Evolutionary conservation across 2,329 filamentous ascomycete genomes (phyloP), one percentile per base, ranked within the genome.

Genomic region (Colletotrichum liriopes): DNA sequence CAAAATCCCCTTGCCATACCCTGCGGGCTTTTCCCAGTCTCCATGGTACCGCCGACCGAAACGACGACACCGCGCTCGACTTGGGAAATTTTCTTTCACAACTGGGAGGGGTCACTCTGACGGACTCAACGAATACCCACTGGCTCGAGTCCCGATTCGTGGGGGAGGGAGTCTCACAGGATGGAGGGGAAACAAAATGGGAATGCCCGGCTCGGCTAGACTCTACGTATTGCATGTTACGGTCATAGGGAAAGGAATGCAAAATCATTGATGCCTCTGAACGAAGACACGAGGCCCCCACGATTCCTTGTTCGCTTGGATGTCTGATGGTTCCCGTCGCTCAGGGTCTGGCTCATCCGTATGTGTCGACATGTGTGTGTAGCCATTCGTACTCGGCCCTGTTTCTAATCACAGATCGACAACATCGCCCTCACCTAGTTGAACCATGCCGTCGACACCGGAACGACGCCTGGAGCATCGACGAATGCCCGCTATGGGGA

Each of bases 171-270:
- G 73, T 55, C 49, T 52, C 49, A 63, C 74, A 62, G 68, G 55
- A 73, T 66, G 72, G 65, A 65, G 67, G 67, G 63, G 63, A 64
- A 64, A 45, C 61, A 66, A 78, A 76, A 74, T 76, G 75, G 73
- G 77, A 75, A 75, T 78, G 73, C 73, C 74, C 67, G 70, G 73
- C 63, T 74, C 70, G 70, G 73, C 72, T 70, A 72, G 72, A 73
- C 73, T 74, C 63, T 74, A 68, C 71, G 72, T 80, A 79, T 81
- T 85, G 80, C 84, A 85, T 85, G 80, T 83, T 82, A 84, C 81
- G 84, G 84, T 83, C 82, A 82, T 82, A 84, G 81, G 84, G 84
- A 84, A 85, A 81, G 80, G 78, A 80, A 80, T 81, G 83, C 79
- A 78, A 80, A 81, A 80, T 66, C 61, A 58, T 64, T 72, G 65